phyloP scores from a whole-genome alignment of 371 early-diverging fungal species.

The Mortierella sp. region DNA sequence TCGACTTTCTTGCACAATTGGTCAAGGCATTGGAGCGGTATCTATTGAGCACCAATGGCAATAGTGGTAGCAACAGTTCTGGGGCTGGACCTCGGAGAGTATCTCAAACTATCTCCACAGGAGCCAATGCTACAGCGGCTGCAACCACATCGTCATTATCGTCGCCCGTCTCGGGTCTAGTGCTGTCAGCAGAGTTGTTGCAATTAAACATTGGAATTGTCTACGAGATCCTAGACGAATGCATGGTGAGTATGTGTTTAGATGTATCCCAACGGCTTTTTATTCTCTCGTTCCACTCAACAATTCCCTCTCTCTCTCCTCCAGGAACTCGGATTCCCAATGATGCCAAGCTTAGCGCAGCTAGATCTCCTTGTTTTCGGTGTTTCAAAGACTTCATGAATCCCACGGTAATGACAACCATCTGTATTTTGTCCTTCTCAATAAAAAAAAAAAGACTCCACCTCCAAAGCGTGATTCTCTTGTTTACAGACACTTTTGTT shows the following conservation, averaged over 20 bases:
- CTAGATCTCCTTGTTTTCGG: slow-evolving; percentile 52
- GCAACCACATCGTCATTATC: neutral
- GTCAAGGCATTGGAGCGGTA: slow-evolving; percentile 35
- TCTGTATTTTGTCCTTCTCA: no score
- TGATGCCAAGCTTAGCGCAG: slow-evolving; percentile 36
- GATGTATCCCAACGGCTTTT: neutral
- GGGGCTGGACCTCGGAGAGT: slow-evolving; percentile 1
- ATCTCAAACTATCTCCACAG: neutral
- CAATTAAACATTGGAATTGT: slow-evolving; percentile 37
- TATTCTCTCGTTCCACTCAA: neutral
- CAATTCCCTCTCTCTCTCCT: neutral
- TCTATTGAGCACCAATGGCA: slow-evolving; percentile 1
- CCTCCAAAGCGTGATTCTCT: no score
- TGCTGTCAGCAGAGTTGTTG: slow-evolving; percentile 20
- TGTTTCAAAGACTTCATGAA: slow-evolving; percentile 11
- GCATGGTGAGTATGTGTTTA: slow-evolving; percentile 24
- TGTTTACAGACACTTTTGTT: no score
- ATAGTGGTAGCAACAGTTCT: neutral
- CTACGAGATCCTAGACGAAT: slow-evolving; percentile 50
- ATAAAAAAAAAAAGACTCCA: slow-evolving; percentile 3
- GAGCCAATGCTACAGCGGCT: neutral
- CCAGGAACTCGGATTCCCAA: slow-evolving; percentile 41
- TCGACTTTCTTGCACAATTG: slow-evolving; percentile 35
- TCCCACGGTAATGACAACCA: neutral
- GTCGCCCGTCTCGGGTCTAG: neutral